Base-by-base conservation (phyloP, 2,329 filamentous ascomycete genomes). In the Fusarium udum region DNA sequence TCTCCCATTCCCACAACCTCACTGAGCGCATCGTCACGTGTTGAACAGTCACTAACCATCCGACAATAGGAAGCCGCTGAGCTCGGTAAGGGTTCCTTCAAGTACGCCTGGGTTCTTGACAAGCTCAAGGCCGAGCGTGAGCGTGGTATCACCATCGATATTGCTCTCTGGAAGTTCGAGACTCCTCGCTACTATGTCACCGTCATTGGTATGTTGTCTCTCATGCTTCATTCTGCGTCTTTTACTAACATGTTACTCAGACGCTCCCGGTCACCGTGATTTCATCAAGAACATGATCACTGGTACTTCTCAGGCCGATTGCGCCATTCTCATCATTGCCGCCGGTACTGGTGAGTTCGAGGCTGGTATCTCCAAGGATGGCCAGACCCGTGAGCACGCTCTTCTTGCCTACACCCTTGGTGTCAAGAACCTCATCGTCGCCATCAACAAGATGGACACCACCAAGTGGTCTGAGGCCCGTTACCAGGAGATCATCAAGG, bases 271-370 rank as follows among this genome's bases (percentile, higher is more conserved):
- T 89, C 96, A 99, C 89, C 95, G 96, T 96, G 96, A 99, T 86
- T 99, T 98, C 92, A 98, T 99, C 94, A 99, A 99, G 95, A 99
- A 98, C 95, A 99, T 99, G 96, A 99, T 99, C 88, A 98, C 96
- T 93, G 96, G 96, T 95, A 98, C 96, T 85, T 99, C 96, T 87
- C 96, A 98, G 93, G 96, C 96, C 82, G 96, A 99, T 85, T 98
- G 96, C 89, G 96, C 96, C 84, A 94, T 99, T 87, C 95, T 99
- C 91, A 98, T 99, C 90, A 99, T 99, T 88, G 96, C 95, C 83
- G 95, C 96, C 84, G 96, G 96, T 91, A 97, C 95, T 94, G 96
- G 96, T 98, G 96, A 99, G 92, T 99, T 99, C 92, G 96, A 99
- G 92, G 96, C 96, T 93, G 96, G 96, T 98, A 99, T 99, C 93